phyloP scores from a whole-genome alignment of 2,329 filamentous ascomycete genomes.

The Diaporthe longicolla region DNA sequence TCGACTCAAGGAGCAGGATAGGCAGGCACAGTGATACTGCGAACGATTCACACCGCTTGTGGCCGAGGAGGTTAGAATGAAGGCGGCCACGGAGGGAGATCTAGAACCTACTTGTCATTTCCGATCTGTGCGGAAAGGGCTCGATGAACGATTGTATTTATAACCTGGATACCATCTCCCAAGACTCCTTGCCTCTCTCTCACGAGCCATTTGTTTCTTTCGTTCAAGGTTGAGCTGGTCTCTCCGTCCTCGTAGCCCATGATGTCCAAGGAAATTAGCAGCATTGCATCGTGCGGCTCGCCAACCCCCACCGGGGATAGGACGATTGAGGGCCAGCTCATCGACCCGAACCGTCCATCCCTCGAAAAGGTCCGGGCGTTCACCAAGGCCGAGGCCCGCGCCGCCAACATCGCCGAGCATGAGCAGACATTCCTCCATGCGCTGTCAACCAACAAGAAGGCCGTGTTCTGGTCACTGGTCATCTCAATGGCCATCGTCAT shows the following conservation, averaged over 20 bases:
- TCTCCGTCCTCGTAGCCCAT: constrained; percentile 12
- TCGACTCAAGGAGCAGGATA: constrained; percentile 2
- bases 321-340: constrained; percentile 12
- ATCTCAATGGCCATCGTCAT: constrained; percentile 44
- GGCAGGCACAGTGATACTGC: neutral
- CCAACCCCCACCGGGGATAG: neutral
- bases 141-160: neutral
- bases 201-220: constrained; percentile 5
- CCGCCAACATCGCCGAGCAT: constrained; percentile 33
- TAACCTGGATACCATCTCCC: neutral
- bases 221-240: constrained; percentile 15
- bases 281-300: constrained; percentile 11
- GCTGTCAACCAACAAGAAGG: constrained; percentile 14
- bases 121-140: neutral
- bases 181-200: neutral
- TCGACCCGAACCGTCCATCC: constrained; percentile 14
- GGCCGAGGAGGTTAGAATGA: too few species aligned
- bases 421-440: constrained; percentile 34
- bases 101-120: neutral
- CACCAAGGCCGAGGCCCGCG: constrained; percentile 33
- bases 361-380: constrained; percentile 31
- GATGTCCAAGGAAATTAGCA: constrained; percentile 31
- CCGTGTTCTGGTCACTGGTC: constrained; percentile 43
- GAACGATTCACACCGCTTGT: constrained; percentile 16
- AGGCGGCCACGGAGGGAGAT: neutral